A percentile compares a stretch with the other conserved stretches of the same genome.
Evolutionary conservation across 2,329 filamentous ascomycete genomes (phyloP).

Genomic region (Didymella glomerata): DNA sequence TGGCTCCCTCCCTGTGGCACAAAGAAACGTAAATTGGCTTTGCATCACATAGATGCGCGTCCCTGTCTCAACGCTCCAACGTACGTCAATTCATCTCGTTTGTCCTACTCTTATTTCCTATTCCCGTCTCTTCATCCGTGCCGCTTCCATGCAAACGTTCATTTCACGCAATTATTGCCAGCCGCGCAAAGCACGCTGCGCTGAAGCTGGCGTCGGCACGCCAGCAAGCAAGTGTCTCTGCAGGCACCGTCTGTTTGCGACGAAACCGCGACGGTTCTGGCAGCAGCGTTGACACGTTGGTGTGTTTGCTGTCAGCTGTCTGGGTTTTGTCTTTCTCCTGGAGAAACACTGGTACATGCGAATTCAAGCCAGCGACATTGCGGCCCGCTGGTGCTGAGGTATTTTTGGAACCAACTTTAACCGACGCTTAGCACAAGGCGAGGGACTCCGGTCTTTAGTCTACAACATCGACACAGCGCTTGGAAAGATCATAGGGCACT

Average conservation of each 20-base stretch:
- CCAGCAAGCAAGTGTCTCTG: neutral
- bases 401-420: slow-evolving; percentile 31
- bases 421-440: slow-evolving; percentile 31
- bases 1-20: slow-evolving; percentile 14
- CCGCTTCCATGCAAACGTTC: neutral
- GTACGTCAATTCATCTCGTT: slow-evolving; percentile 15
- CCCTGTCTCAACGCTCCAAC: slow-evolving; percentile 15
- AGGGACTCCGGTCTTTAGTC: slow-evolving; percentile 8
- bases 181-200: neutral
- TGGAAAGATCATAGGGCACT: slow-evolving; percentile 7
- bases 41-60: slow-evolving; percentile 23
- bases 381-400: slow-evolving; percentile 26
- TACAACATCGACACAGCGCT: slow-evolving; percentile 10
- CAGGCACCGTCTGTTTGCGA: slow-evolving; percentile 19
- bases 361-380: slow-evolving; percentile 1
- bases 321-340: slow-evolving; percentile 18
- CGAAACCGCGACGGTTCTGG: slow-evolving; percentile 28
- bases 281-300: slow-evolving; percentile 17
- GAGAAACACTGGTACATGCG: slow-evolving; percentile 20
- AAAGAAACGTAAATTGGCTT: slow-evolving; percentile 18
- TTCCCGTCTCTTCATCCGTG: slow-evolving; percentile 7
- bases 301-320: slow-evolving; percentile 22
- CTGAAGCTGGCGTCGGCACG: neutral
- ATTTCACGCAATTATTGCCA: neutral
- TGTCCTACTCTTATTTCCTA: slow-evolving; percentile 11